A percentile compares a stretch with the other conserved stretches of the same genome.
phyloP scores from a whole-genome alignment of 306 rosid genomes.

The Citrullus amarus region DNA sequence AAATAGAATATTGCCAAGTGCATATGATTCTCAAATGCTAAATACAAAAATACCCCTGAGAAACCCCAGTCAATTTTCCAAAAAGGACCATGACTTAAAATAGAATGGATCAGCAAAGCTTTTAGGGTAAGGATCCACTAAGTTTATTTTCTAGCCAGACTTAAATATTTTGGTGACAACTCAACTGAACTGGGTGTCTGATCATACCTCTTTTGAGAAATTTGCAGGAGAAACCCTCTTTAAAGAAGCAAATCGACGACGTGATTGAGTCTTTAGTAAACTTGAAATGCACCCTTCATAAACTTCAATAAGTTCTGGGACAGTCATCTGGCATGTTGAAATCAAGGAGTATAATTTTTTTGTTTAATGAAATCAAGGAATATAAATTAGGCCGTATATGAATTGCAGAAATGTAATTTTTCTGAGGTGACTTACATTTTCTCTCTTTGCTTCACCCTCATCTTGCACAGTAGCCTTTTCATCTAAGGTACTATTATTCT shows the following conservation, averaged over 20 bases:
- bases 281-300: slow-evolving; percentile 73
- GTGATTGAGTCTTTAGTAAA: slow-evolving; percentile 52
- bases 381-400: background rate
- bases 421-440: slow-evolving; percentile 34
- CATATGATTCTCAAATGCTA: background rate
- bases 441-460: slow-evolving; percentile 33
- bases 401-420: background rate
- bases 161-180: background rate
- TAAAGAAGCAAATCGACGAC: slow-evolving; percentile 50
- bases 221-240: slow-evolving; percentile 74
- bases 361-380: background rate
- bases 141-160: background rate
- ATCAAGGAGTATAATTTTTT: slow-evolving; percentile 13
- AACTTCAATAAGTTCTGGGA: slow-evolving; percentile 53
- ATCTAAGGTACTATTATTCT: slow-evolving; percentile 42
- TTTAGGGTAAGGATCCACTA: background rate
- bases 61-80: background rate
- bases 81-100: background rate
- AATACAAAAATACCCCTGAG: background rate
- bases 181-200: background rate
- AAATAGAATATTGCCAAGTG: background rate
- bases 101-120: background rate
- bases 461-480: slow-evolving; percentile 27
- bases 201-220: slow-evolving; percentile 63
- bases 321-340: slow-evolving; percentile 60